Base-by-base conservation (phyloP, 352 stramenopile genomes). In the Albugo candida region DNA sequence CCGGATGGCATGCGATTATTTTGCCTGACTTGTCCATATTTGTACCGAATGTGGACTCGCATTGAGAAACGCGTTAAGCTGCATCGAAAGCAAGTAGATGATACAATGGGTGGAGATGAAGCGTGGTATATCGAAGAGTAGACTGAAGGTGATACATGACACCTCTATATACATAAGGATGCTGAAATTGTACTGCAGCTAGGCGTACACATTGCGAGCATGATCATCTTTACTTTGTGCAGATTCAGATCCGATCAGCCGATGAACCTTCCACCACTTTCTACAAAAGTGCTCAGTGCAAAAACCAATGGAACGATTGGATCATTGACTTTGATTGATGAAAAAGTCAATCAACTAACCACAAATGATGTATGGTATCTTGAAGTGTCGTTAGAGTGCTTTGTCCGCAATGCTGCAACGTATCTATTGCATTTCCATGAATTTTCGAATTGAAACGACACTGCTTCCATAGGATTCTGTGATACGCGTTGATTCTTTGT, bases 261-360 rank as follows among this genome's bases (percentile, higher is more conserved):
- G 92, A 98, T 56, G 92, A 98, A 59, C 93, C 92, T 5, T 98
- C 96, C 78, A 99, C 94, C 40, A 95, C 95, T n/a, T 99, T 99
- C 70, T 99, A 99, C 78, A 98, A 97, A 64, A 99, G 95, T 62
- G 86, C 95, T 34, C 84, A 95, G 54, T 99, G 94, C 67, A 94
- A 87, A 53, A 85, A 97, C 67, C 91, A 97, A 61, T 99, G 94
- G 95, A 95, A 89, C 59, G 82, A 95, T 54, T 84, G n/a, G 80
- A 60, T 18, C 45, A 20, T n/a, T 21, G 17, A 24, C 17, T 43
- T 43, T 43, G 38, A 31, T n/a, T n/a, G 24, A 31, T 31, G 24
- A 31, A n/a, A n/a, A n/a, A n/a, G n/a, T n/a, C n/a, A n/a, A 31
- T 31, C 24, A 31, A 8, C 24, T 31, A 31, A 8, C 24, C 24